phyloP scores from a whole-genome alignment of 108 stramenopile genomes.

The Bacterosira constricta region DNA sequence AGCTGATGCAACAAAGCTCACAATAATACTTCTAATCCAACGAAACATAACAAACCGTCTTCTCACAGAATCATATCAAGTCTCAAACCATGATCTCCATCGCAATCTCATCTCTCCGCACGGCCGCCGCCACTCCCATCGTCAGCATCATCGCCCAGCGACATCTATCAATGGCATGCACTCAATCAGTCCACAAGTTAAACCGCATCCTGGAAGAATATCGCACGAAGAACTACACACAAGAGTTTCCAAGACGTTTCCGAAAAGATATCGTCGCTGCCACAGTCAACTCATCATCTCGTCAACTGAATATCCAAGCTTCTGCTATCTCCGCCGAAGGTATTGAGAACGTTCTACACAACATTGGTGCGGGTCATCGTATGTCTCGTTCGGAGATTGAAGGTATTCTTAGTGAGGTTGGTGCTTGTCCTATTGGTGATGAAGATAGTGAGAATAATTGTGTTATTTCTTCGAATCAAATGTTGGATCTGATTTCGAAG shows the following conservation, averaged over 20 bases:
- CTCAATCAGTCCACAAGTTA: not conserved
- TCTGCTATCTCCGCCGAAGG: conserved; percentile 37
- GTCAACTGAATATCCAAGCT: no score
- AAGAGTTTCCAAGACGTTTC: not conserved
- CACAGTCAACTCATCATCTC: not conserved
- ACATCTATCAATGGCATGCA: not conserved
- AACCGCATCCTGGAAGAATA: not conserved
- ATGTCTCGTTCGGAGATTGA: conserved; percentile 53
- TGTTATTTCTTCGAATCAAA: conserved; percentile 28
- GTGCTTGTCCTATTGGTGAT: conserved; percentile 11
- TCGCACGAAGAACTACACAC: not conserved
- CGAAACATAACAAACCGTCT: no score
- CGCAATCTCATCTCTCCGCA: not conserved
- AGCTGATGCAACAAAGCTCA: no score
- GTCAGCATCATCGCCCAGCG: not conserved
- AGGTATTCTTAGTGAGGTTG: conserved; percentile 54
- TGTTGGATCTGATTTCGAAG: conserved; percentile 26
- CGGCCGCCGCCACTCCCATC: not conserved
- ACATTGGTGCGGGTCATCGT: conserved; percentile 50
- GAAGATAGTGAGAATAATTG: not conserved
- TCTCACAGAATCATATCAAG: no score
- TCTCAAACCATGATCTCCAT: not conserved
- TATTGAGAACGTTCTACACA: conserved; percentile 51
- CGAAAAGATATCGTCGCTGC: not conserved
- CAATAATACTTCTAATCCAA: no score